These are phyloP conservation scores for Scedosporium apiospermum DNA, from an alignment of 2,329 filamentous ascomycete species.

Conservation along the genomic window DNA sequence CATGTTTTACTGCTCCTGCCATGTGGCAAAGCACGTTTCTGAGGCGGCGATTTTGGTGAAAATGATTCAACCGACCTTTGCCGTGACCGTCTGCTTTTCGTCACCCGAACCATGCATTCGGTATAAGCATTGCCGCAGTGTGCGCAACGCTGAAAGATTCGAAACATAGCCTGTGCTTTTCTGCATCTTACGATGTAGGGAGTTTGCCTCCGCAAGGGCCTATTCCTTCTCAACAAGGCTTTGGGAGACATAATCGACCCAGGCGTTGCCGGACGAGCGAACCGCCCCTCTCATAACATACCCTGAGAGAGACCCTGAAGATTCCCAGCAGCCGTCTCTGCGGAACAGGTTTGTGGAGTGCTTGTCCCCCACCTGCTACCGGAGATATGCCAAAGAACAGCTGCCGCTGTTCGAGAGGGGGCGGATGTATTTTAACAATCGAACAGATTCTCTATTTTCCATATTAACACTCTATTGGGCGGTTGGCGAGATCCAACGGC, in stretches of 20 bases:
- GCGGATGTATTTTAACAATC: background rate
- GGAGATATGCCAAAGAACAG: background rate
- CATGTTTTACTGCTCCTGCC: background rate
- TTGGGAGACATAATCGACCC: background rate
- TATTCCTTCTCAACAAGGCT: background rate
- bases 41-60: background rate
- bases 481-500: background rate
- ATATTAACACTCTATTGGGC: constrained; percentile 5
- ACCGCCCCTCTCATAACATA: background rate
- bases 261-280: background rate
- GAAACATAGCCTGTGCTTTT: background rate
- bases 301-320: no score
- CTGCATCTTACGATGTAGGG: background rate
- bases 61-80: background rate
- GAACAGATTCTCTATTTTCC: constrained; percentile 1
- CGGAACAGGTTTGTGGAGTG: no score
- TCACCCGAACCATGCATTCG: background rate
- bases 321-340: no score
- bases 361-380: no score
- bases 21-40: background rate
- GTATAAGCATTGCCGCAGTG: background rate
- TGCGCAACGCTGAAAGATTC: background rate
- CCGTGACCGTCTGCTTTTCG: background rate
- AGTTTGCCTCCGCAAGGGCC: background rate
- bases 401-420: background rate